Conservation (phyloP, 2,329 filamentous ascomycete species). For the Botrytis paeoniae region DNA sequence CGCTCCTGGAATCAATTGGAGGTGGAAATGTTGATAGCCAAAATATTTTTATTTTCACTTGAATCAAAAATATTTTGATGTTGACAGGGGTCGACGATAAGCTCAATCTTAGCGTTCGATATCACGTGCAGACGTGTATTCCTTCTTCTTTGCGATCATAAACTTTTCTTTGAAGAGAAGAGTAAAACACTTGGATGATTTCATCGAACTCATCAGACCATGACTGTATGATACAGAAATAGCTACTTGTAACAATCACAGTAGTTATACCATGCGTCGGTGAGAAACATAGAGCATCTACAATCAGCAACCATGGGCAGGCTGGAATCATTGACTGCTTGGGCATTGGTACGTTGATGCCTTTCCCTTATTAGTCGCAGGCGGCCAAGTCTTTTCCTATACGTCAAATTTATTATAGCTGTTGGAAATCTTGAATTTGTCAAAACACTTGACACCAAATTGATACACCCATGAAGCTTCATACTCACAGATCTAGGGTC, state of each 20-base stretch:
- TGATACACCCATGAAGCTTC: not conserved
- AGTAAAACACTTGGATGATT: not conserved
- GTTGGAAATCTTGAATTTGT: not conserved
- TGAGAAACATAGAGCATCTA: not conserved
- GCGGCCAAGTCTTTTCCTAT: not conserved
- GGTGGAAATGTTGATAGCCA: not conserved
- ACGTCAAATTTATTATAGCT: not conserved
- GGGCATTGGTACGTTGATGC: slow-evolving; percentile 30
- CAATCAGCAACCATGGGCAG: slow-evolving; percentile 21
- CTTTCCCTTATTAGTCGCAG: not conserved
- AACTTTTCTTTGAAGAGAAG: not conserved
- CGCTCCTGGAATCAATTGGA: not conserved
- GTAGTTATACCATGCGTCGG: not conserved
- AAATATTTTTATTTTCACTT: slow-evolving; percentile 7
- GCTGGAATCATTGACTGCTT: slow-evolving; percentile 31
- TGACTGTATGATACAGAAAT: not conserved
- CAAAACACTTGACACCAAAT: not conserved
- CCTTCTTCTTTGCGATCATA: not conserved
- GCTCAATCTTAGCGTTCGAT: slow-evolving; percentile 28
- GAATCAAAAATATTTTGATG: slow-evolving; percentile 25
- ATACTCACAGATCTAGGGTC: slow-evolving; percentile 31
- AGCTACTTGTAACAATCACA: not conserved
- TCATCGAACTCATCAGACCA: not conserved
- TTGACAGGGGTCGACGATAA: slow-evolving; percentile 24
- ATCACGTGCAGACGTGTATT: slow-evolving; percentile 7